phyloP scores from a whole-genome alignment of 768 basidiomycete species.

The Suillus occidentalis region DNA sequence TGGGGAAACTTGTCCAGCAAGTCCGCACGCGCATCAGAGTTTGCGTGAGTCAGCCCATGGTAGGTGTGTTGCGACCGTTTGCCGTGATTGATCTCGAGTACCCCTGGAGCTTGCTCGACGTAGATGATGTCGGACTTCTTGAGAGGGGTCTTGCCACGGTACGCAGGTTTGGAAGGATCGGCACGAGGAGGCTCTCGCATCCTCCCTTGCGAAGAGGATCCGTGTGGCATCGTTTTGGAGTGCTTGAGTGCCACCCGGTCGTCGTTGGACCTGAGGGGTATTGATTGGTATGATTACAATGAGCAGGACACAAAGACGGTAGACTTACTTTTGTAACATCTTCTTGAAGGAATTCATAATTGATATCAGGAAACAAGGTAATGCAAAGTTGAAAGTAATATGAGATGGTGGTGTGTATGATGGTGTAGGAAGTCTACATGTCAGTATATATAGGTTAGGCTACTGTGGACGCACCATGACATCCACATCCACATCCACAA shows the following conservation, averaged over 20 bases:
- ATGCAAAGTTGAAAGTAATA: not conserved
- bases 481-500: not conserved
- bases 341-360: not conserved
- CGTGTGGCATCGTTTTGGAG: constrained; percentile 14
- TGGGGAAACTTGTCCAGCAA: constrained; percentile 12
- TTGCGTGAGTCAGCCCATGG: not conserved
- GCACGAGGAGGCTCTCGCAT: not conserved
- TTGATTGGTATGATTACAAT: not conserved
- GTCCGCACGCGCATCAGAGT: not conserved
- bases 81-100: constrained; percentile 1
- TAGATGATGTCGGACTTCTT: constrained; percentile 11
- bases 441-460: not conserved
- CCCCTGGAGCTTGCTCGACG: constrained; percentile 8
- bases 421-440: not conserved
- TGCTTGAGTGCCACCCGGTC: constrained; percentile 11
- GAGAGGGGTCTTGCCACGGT: constrained; percentile 14
- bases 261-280: constrained; percentile 5
- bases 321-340: constrained; percentile 11
- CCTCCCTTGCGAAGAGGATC: constrained; percentile 6
- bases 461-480: not conserved
- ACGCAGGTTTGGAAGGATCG: constrained; percentile 7
- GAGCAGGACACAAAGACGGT: not conserved
- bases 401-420: not conserved
- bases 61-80: not conserved
- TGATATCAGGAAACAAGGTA: not conserved